Percentiles rank a stretch among this genome's conserved stretches.
phyloP scores from a whole-genome alignment of 768 basidiomycete species.

The Antrodiella citrinella region DNA sequence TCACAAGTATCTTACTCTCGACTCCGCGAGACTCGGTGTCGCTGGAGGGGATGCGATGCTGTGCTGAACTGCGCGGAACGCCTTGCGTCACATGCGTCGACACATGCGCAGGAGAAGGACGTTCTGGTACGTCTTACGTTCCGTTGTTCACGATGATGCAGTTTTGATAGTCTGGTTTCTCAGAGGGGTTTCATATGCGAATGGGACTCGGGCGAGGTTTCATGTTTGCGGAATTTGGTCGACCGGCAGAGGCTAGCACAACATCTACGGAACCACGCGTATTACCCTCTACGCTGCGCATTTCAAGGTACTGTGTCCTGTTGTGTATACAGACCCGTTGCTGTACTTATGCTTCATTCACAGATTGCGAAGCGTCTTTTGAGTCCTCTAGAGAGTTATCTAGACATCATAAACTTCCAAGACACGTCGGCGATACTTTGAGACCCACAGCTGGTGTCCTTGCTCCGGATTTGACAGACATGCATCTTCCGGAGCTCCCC shows the following conservation, averaged over 20 bases:
- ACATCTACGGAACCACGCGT: slow-evolving; percentile 51
- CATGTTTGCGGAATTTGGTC: slow-evolving; percentile 29
- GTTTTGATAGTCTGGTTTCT: neutral
- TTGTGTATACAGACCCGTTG: neutral
- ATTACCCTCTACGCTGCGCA: slow-evolving; percentile 35
- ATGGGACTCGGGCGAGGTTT: slow-evolving; percentile 42
- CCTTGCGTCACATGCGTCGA: slow-evolving; percentile 41
- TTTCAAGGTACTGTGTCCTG: slow-evolving; percentile 36
- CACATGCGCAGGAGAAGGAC: slow-evolving; percentile 26
- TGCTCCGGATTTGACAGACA: too few species aligned
- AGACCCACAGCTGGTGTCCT: neutral
- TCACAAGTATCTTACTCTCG: slow-evolving; percentile 41
- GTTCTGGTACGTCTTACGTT: slow-evolving; percentile 17
- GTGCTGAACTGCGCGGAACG: slow-evolving; percentile 45
- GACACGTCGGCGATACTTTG: slow-evolving; percentile 15
- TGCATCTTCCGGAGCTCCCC: too few species aligned
- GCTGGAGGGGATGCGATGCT: slow-evolving; percentile 51
- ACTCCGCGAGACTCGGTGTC: slow-evolving; percentile 40
- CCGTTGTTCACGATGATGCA: slow-evolving; percentile 5
- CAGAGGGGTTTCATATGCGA: slow-evolving; percentile 38
- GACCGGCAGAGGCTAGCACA: slow-evolving; percentile 27
- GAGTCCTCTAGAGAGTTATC: slow-evolving; percentile 37
- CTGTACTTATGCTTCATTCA: slow-evolving; percentile 7
- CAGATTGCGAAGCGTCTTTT: slow-evolving; percentile 50
- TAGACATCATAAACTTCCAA: slow-evolving; percentile 38